Evolutionary conservation across 495 filamentous ascomycete genomes (phyloP), one percentile per base, ranked within the genome.

Genomic region (Penicillium lagena): DNA sequence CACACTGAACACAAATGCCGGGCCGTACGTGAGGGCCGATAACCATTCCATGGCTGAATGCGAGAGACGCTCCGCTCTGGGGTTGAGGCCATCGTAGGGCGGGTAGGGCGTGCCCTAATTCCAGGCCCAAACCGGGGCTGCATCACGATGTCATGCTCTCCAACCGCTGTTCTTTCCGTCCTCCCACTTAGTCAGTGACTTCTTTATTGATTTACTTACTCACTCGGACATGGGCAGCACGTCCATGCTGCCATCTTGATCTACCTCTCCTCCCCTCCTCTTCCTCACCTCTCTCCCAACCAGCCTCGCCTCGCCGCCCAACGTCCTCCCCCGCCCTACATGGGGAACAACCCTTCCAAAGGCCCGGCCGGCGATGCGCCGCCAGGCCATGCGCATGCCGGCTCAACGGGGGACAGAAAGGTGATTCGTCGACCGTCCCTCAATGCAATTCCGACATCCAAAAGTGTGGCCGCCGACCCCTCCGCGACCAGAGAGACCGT

Each of bases 331-430:
- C 33, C 61, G 47, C 59, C 58, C 59, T 58, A 59, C 46, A 73
- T 73, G 70, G 70, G 70, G 47, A 73, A 73, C 58, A 73, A 66
- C 57, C 70, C 70, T 59, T 73, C 70, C 42, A 73, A 73, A 55
- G 61, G 67, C 55, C 62, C 65, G 37, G 49, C 54, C 52, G 63
- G 60, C 52, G 67, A 70, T 37, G 54, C 46, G 43, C 61, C 60
- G 45, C 46, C 59, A 30, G 53, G 45, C 46, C 56, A 66, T 42
- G 35, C 55, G 34, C 45, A 47, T 33, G 52, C 52, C 39, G 52
- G 49, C 39, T 52, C 61, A 22, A 22, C 55, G 13, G 41, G 48
- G 31, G 69, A 73, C 22, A 63, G 55, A 42, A 71, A 61, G 41
- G 62, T 72, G 12, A 51, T 58, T 51, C 65, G 68, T 38, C 62